phyloP scores from a whole-genome alignment of 2,329 filamentous ascomycete genomes.

The Neopestalotiopsis clavispora region DNA sequence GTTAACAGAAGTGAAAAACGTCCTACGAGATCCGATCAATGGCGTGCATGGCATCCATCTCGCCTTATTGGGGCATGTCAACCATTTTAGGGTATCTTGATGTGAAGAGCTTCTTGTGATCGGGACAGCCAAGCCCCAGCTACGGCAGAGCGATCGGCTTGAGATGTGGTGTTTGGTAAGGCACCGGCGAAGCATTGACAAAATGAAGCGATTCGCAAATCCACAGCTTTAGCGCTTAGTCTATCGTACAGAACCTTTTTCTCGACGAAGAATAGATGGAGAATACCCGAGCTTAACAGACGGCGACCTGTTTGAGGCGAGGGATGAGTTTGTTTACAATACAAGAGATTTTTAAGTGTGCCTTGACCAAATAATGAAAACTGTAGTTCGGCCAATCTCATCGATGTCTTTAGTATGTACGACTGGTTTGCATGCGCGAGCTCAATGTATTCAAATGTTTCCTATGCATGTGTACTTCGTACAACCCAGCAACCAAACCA shows the following conservation, averaged over 20 bases:
- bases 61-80: background rate
- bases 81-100: background rate
- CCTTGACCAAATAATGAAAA: too few relatives aligned
- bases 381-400: too few relatives aligned
- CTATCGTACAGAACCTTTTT: background rate
- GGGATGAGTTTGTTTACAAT: too few relatives aligned
- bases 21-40: background rate
- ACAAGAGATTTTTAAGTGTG: too few relatives aligned
- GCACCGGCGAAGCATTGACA: constrained; percentile 20
- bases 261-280: background rate
- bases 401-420: too few relatives aligned
- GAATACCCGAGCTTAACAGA: background rate
- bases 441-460: background rate
- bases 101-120: background rate
- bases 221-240: background rate
- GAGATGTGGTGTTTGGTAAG: constrained; percentile 8
- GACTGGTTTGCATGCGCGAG: background rate
- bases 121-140: background rate
- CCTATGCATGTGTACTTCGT: too few relatives aligned
- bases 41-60: background rate
- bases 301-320: too few relatives aligned
- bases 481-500: background rate
- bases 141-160: background rate
- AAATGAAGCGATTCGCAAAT: background rate
- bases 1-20: constrained; percentile 4